These are phyloP conservation scores for Amylostereum areolatum DNA, from an alignment of 1,284 basidiomycete genomes.

Conservation along the genomic window DNA sequence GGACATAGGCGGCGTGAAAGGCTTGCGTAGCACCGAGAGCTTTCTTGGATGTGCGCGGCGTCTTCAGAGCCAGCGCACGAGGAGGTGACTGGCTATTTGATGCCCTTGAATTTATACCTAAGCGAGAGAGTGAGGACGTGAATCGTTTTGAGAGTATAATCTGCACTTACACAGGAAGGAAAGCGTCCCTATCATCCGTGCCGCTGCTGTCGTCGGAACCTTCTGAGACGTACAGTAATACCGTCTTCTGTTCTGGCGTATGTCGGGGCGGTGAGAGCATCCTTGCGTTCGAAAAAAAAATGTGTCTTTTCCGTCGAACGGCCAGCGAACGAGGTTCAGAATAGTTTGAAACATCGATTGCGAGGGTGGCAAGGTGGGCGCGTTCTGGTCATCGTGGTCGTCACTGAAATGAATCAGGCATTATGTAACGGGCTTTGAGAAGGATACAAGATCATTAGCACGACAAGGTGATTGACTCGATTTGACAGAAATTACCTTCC, in stretches of 20 bases:
- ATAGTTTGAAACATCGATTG: too few species aligned
- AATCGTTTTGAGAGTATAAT: background rate
- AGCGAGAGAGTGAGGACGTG: background rate
- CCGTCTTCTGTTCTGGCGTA: background rate
- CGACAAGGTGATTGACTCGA: too few species aligned
- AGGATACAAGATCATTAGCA: too few species aligned
- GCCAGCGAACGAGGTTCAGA: too few species aligned
- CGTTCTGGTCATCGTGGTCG: too few species aligned
- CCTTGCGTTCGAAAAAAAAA: background rate
- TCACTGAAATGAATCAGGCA: too few species aligned
- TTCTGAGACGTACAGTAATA: background rate
- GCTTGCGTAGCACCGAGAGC: conserved; percentile 37
- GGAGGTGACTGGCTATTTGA: background rate
- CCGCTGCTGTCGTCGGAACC: background rate
- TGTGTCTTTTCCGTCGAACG: too few species aligned
- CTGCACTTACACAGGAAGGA: background rate
- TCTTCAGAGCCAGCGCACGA: too few species aligned
- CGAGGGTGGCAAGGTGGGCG: too few species aligned
- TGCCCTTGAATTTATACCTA: background rate
- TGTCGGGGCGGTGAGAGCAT: background rate
- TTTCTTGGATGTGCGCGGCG: conserved; percentile 37
- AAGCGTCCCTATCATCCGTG: background rate
- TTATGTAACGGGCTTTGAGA: too few species aligned
- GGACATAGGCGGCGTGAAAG: conserved; percentile 48
- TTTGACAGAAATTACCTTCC: too few species aligned